Evolutionary conservation across 495 filamentous ascomycete species (phyloP).

Genomic region (Hypomontagnella monticulosa): DNA sequence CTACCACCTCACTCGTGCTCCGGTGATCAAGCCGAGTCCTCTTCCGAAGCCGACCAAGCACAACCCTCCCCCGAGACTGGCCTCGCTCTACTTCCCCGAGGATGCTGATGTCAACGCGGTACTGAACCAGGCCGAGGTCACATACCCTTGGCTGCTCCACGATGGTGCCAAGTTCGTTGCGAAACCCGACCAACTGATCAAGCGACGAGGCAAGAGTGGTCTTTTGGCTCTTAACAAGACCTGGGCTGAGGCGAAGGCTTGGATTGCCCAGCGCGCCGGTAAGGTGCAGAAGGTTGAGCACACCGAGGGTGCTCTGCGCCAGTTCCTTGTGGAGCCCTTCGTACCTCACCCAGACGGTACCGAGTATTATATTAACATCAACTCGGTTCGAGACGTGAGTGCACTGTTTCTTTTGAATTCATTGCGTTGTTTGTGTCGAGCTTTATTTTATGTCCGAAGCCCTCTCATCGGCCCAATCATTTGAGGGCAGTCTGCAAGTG

Average conservation of each 20-base stretch:
- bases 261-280: conserved; percentile 90
- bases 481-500: conserved; percentile 24
- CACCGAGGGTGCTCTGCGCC: conserved; percentile 84
- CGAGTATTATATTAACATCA: conserved; percentile 99
- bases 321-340: conserved; percentile 98
- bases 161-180: conserved; percentile 91
- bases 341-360: conserved; percentile 92
- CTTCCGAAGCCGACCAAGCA: conserved; percentile 85
- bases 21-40: conserved; percentile 97
- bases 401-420: conserved; percentile 22
- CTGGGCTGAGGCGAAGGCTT: conserved; percentile 90
- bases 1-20: conserved; percentile 99
- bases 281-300: conserved; percentile 94
- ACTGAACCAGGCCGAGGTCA: conserved; percentile 93
- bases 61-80: conserved; percentile 91
- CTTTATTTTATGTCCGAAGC: conserved; percentile 35
- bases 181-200: conserved; percentile 99
- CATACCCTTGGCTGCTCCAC: conserved; percentile 91
- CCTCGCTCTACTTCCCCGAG: conserved; percentile 92
- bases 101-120: conserved; percentile 82
- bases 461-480: conserved; percentile 18
- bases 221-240: conserved; percentile 96
- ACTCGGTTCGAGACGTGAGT: conserved; percentile 89
- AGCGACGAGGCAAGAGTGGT: conserved; percentile 98
- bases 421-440: conserved; percentile 31